Conservation (phyloP, 2,329 filamentous ascomycete species). For the Penicillium sp. region DNA sequence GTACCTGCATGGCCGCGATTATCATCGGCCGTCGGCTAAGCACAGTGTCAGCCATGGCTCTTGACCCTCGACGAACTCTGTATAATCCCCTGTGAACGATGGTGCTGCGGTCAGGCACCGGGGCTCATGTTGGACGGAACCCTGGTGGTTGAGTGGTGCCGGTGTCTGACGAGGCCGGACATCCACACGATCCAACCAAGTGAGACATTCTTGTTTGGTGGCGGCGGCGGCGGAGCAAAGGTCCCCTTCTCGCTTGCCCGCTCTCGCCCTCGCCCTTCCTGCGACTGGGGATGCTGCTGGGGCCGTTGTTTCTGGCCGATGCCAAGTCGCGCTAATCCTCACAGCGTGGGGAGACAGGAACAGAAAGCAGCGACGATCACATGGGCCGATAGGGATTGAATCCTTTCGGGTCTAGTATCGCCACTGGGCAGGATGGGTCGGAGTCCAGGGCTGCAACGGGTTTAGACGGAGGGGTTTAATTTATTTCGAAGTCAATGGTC, state of each 20-base stretch:
- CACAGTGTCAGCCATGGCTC: not conserved
- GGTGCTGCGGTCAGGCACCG: not conserved
- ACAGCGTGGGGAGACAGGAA: conserved; percentile 1
- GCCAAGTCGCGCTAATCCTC: not conserved
- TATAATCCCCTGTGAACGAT: not conserved
- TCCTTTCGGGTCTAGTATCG: not conserved
- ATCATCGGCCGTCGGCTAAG: conserved; percentile 1
- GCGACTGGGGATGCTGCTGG: not conserved
- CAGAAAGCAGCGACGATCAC: conserved; percentile 12
- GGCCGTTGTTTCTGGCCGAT: not conserved
- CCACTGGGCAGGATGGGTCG: not conserved
- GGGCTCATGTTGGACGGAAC: not conserved
- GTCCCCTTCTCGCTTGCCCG: not conserved
- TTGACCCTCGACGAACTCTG: not conserved
- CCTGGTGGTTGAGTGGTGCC: not conserved
- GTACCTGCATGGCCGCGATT: conserved; percentile 2
- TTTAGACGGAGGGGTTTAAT: conserved; percentile 3
- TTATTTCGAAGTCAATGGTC: conserved; percentile 7
- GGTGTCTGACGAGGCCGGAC: not conserved
- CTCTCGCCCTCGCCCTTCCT: not conserved
- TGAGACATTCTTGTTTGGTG: conserved; percentile 9
- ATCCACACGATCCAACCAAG: not conserved
- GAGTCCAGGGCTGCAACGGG: not conserved
- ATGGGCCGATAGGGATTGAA: not conserved
- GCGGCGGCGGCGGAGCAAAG: not conserved